Conservation (phyloP, 2,329 filamentous ascomycete species). For the Dryadomyces quercus-mongolicae region DNA sequence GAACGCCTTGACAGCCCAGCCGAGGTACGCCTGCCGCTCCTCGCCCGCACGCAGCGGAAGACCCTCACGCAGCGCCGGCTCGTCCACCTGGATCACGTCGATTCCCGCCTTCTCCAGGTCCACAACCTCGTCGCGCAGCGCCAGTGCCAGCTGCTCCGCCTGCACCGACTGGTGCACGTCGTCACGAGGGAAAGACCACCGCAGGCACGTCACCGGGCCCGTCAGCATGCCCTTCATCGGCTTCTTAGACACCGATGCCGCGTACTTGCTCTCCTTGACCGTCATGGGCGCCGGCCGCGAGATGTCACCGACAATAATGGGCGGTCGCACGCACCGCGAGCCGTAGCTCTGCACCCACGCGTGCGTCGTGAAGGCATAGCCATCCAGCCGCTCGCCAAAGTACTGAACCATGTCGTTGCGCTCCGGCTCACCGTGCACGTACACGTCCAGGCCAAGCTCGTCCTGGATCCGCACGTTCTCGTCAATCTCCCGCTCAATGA, state of each 20-base stretch:
- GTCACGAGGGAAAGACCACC: constrained; percentile 99
- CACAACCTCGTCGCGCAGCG: constrained; percentile 94
- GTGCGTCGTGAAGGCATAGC: constrained; percentile 98
- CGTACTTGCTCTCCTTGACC: constrained; percentile 99
- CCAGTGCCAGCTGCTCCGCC: constrained; percentile 95
- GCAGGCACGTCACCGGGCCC: constrained; percentile 94
- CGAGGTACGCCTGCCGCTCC: constrained; percentile 93
- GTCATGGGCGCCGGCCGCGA: constrained; percentile 96
- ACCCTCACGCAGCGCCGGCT: constrained; percentile 98
- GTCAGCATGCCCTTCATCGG: constrained; percentile 99
- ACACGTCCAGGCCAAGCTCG: constrained; percentile 93
- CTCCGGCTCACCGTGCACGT: constrained; percentile 97
- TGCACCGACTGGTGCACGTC: constrained; percentile 98
- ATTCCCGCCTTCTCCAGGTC: constrained; percentile 96
- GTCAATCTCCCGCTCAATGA: constrained; percentile 98
- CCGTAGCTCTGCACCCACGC: constrained; percentile 97
- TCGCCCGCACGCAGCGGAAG: constrained; percentile 87
- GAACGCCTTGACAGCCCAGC: constrained; percentile 98
- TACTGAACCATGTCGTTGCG: constrained; percentile 99
- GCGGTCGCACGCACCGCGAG: constrained; percentile 94
- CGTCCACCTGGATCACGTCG: constrained; percentile 97
- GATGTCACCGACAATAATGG: constrained; percentile 97
- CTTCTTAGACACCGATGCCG: constrained; percentile 90
- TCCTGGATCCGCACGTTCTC: constrained; percentile 95
- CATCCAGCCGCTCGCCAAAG: constrained; percentile 94